These are phyloP conservation scores for Suhomyces wounanorum DNA, from an alignment of 1,139 yeast species.

Conservation along the genomic window DNA sequence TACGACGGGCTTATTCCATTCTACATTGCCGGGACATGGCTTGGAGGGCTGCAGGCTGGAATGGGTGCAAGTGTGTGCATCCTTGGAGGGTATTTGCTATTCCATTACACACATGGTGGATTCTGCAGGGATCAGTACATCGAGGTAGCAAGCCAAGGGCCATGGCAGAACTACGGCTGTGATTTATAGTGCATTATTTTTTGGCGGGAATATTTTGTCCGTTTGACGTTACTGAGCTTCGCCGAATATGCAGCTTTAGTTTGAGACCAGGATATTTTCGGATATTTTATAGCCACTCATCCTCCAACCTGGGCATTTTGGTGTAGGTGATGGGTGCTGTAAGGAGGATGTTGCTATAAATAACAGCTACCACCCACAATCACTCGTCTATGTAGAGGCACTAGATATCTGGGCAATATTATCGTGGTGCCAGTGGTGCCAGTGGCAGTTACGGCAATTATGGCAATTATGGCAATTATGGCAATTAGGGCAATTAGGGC, in stretches of 20 bases:
- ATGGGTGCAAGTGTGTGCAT: no score
- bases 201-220: neutral
- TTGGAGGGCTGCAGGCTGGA: no score
- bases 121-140: neutral
- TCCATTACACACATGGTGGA: neutral
- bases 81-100: neutral
- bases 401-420: no score
- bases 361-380: neutral
- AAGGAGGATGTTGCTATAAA: neutral
- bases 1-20: no score
- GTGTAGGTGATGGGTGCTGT: neutral
- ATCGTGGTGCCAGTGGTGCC: no score
- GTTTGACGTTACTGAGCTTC: neutral
- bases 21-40: no score
- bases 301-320: neutral
- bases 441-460: no score
- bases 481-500: no score
- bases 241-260: neutral
- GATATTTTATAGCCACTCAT: neutral
- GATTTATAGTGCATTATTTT: neutral
- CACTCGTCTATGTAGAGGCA: neutral
- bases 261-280: neutral
- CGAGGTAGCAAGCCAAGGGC: neutral
- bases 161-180: neutral
- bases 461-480: no score